phyloP scores from a whole-genome alignment of 2,329 filamentous ascomycete genomes.

The Cladosporium sphaerospermum region DNA sequence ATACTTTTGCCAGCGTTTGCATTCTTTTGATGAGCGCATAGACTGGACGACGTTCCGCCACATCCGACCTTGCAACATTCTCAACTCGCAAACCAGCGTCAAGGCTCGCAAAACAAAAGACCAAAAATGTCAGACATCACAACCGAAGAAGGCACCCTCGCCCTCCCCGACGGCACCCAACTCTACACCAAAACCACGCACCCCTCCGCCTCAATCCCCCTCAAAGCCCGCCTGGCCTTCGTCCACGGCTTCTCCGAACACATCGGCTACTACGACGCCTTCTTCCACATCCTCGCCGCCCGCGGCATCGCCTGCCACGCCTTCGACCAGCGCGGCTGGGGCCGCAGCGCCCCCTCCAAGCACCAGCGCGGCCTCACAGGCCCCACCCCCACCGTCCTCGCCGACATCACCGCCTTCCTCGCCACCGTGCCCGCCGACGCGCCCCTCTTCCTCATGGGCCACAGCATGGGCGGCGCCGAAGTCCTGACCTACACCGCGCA shows the following conservation, averaged over 20 bases:
- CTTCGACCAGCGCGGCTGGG: slow-evolving; percentile 88
- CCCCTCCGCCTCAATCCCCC: slow-evolving; percentile 40
- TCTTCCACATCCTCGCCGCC: slow-evolving; percentile 65
- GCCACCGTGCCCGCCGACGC: slow-evolving; percentile 44
- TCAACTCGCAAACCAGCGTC: too few species aligned
- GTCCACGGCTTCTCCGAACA: slow-evolving; percentile 90
- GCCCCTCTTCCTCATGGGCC: slow-evolving; percentile 79
- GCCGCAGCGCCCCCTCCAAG: slow-evolving; percentile 58
- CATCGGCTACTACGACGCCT: slow-evolving; percentile 63
- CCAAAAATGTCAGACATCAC: slow-evolving; percentile 11
- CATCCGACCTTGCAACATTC: too few species aligned
- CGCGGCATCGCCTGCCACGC: slow-evolving; percentile 68
- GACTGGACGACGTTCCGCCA: too few species aligned
- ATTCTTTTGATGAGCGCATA: too few species aligned
- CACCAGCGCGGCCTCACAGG: slow-evolving; percentile 67
- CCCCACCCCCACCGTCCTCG: slow-evolving; percentile 63
- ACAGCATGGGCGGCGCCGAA: slow-evolving; percentile 85
- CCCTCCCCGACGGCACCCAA: slow-evolving; percentile 45
- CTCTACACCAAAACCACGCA: slow-evolving; percentile 59
- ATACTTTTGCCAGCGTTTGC: too few species aligned
- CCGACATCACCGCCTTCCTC: slow-evolving; percentile 74
- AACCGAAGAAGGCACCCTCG: slow-evolving; percentile 48
- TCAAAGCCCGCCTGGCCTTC: slow-evolving; percentile 69
- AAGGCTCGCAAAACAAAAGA: too few species aligned
- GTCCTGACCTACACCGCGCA: slow-evolving; percentile 54